phyloP scores from a whole-genome alignment of 129 eudicot genomes.

The Escallonia herrerae region DNA sequence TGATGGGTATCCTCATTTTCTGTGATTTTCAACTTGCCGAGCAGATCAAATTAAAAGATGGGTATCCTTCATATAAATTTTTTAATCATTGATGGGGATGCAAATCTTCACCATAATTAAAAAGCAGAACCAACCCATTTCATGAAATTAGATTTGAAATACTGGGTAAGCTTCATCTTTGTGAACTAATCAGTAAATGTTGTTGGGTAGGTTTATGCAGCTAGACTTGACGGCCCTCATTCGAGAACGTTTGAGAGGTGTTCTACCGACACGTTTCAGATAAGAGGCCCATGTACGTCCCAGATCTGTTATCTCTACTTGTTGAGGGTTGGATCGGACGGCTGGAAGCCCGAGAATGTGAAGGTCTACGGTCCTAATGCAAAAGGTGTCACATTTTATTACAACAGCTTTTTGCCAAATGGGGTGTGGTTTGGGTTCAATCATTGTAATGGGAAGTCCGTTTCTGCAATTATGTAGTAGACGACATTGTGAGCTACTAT shows the following conservation, averaged over 20 bases:
- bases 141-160: neutral
- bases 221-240: conserved; percentile 24
- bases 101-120: too few relatives aligned
- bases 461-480: conserved; percentile 14
- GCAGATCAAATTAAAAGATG: too few relatives aligned
- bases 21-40: too few relatives aligned
- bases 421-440: conserved; percentile 36
- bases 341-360: conserved; percentile 28
- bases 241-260: conserved; percentile 29
- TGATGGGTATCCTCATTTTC: too few relatives aligned
- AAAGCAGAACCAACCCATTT: too few relatives aligned
- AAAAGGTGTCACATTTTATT: conserved; percentile 18
- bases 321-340: conserved; percentile 29
- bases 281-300: conserved; percentile 29
- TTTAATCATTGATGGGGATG: too few relatives aligned
- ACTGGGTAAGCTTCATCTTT: conserved; percentile 1
- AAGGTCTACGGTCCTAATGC: conserved; percentile 10
- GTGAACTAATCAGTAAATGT: neutral
- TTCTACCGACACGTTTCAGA: conserved; percentile 28
- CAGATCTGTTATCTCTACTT: conserved; percentile 30
- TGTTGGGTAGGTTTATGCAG: conserved; percentile 22
- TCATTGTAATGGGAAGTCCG: conserved; percentile 17
- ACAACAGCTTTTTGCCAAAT: conserved; percentile 16
- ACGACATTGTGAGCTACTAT: too few relatives aligned
- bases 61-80: too few relatives aligned